Base-by-base conservation (phyloP, 192 early-diverging fungal genomes). In the Spinellus fusiger region DNA sequence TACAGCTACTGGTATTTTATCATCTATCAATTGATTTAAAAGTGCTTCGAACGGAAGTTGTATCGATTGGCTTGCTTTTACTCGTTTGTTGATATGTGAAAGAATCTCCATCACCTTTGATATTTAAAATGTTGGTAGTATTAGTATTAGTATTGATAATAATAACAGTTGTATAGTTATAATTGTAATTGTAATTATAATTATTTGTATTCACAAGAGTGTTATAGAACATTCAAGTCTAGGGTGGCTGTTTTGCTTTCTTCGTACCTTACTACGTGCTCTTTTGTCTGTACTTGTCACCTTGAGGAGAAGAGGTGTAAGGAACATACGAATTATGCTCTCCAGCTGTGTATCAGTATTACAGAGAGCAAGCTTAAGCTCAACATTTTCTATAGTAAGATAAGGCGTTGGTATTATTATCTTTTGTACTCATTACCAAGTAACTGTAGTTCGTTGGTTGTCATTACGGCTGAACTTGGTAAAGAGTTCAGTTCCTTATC, bases 1-100 rank as follows among this genome's bases (percentile, higher is more conserved):
- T 15, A 92, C 82, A 48, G 91, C 76, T 12, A 69, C 61, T 0
- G 73, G 64, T 0, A 69, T 51, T 8, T 48, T 59, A 1, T 66
- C 53, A 13, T 75, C 63, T 9, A 73, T 77, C 16, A 86, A 87
- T 49, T 87, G 80, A 15, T 78, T 72, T 1, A 93, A 34, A 1
- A 98, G 69, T 16, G 82, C n/a, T 4, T 69, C 60, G 1, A 83
- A 65, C 12, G 92, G 93, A 10, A 93, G 65, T 34, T 71, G 73
- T 27, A 94, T 75, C 1, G 61, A 58, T 0, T 72, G 65, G 50
- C 80, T 82, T 5, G 86, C 61, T 44, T 89, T 87, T 37, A 91
- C 73, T 40, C 94, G 84, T 61, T 90, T 92, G 62, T 89, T 94
- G 59, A 98, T 83, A 59, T 98, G 95, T 8, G 79, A 74, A 7